phyloP scores from a whole-genome alignment of 441 rosid species.

The Adansonia gregorii region DNA sequence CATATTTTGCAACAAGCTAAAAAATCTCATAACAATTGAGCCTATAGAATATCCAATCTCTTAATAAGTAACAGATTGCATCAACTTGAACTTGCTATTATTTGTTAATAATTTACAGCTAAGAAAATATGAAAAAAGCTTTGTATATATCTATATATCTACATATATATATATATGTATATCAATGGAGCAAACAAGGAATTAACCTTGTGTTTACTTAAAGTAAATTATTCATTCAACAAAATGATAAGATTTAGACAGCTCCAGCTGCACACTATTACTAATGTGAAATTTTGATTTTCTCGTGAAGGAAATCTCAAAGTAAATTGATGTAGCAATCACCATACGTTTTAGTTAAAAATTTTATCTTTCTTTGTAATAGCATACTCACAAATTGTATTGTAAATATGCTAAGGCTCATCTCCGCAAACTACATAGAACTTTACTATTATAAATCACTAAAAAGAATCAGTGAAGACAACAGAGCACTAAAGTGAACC shows the following conservation, averaged over 20 bases:
- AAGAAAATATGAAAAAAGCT: neutral
- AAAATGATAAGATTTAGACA: neutral
- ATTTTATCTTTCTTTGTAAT: neutral
- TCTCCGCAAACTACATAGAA: neutral
- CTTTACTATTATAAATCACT: neutral
- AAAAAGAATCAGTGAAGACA: neutral
- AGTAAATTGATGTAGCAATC: neutral
- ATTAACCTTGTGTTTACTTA: neutral
- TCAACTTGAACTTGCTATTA: neutral
- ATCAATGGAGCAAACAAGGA: neutral
- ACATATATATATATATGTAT: neutral
- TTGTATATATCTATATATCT: neutral
- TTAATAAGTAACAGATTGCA: neutral
- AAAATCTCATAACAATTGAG: neutral
- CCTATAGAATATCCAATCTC: neutral
- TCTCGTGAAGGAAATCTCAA: neutral
- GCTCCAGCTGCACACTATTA: neutral
- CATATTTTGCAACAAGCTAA: neutral
- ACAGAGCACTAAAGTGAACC: neutral
- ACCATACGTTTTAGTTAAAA: neutral
- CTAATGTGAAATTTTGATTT: neutral
- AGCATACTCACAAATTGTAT: neutral
- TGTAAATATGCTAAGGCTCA: neutral
- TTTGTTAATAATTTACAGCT: neutral
- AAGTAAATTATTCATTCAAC: neutral